A percentile compares a stretch with the other conserved stretches of the same genome.
Evolutionary conservation across 2,329 filamentous ascomycete genomes (phyloP).

Genomic region (Coniella vitis): DNA sequence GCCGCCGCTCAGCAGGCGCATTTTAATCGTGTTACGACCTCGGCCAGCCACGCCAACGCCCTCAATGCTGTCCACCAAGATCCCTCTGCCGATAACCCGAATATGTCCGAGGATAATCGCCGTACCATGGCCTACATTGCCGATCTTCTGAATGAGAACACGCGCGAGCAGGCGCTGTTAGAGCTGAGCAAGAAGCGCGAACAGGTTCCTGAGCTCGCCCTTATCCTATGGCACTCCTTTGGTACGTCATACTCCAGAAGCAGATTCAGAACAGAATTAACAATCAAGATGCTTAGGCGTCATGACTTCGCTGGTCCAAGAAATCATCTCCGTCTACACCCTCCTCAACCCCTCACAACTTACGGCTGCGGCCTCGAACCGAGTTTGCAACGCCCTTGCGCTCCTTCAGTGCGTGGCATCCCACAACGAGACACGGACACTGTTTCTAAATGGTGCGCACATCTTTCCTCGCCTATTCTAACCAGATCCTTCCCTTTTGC

Average conservation of each 20-base stretch:
- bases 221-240: constrained; percentile 98
- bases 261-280: not conserved
- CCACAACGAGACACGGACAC: constrained; percentile 88
- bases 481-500: not conserved
- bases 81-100: constrained; percentile 50
- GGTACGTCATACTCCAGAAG: constrained; percentile 50
- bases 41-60: constrained; percentile 46
- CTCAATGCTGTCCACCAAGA: constrained; percentile 47
- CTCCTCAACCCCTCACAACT: constrained; percentile 94
- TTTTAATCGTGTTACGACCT: constrained; percentile 67
- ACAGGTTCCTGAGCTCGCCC: constrained; percentile 89
- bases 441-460: constrained; percentile 81
- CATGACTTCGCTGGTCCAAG: constrained; percentile 94
- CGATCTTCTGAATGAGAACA: constrained; percentile 79
- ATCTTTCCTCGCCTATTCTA: not conserved
- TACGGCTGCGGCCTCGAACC: constrained; percentile 93
- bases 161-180: constrained; percentile 82
- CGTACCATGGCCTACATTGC: constrained; percentile 90
- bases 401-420: constrained; percentile 95
- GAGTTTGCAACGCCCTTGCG: constrained; percentile 94
- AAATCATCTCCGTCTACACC: constrained; percentile 98
- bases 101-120: constrained; percentile 80
- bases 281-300: constrained; percentile 54
- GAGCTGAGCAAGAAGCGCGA: constrained; percentile 98
- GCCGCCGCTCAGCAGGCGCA: constrained; percentile 51